phyloP scores from a whole-genome alignment of 352 stramenopile genomes.

The Phytophthora fragariae region DNA sequence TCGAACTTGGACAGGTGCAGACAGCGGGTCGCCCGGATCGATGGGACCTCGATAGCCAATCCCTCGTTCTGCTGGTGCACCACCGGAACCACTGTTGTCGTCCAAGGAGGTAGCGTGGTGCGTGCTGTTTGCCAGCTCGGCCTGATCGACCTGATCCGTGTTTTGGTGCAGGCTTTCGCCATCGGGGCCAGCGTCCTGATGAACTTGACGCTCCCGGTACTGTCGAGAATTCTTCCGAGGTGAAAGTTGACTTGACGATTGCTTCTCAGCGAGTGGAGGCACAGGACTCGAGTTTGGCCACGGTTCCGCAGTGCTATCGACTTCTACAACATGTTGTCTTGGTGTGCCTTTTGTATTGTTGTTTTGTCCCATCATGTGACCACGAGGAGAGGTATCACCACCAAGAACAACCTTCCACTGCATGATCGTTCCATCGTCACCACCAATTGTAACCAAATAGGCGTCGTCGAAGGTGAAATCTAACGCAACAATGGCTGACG shows the following conservation, averaged over 20 bases:
- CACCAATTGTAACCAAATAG: constrained; percentile 62
- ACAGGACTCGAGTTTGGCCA: constrained; percentile 22
- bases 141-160: neutral
- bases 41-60: constrained; percentile 6
- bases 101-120: neutral
- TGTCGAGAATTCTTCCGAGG: constrained; percentile 43
- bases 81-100: neutral
- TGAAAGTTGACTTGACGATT: constrained; percentile 31
- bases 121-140: neutral
- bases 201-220: constrained; percentile 41
- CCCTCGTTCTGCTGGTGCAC: neutral
- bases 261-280: constrained; percentile 20
- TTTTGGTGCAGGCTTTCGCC: neutral
- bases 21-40: neutral
- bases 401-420: constrained; percentile 50
- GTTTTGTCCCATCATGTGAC: neutral
- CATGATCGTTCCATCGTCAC: constrained; percentile 65
- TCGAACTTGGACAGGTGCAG: constrained; percentile 7
- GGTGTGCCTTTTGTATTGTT: constrained; percentile 1
- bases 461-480: constrained; percentile 58
- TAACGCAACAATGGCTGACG: constrained; percentile 53
- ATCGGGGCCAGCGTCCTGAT: constrained; percentile 6
- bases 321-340: neutral
- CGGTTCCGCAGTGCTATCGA: constrained; percentile 8
- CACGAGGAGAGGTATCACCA: neutral